Base-by-base conservation (phyloP, 352 stramenopile genomes). In the Plasmopara viticola region DNA sequence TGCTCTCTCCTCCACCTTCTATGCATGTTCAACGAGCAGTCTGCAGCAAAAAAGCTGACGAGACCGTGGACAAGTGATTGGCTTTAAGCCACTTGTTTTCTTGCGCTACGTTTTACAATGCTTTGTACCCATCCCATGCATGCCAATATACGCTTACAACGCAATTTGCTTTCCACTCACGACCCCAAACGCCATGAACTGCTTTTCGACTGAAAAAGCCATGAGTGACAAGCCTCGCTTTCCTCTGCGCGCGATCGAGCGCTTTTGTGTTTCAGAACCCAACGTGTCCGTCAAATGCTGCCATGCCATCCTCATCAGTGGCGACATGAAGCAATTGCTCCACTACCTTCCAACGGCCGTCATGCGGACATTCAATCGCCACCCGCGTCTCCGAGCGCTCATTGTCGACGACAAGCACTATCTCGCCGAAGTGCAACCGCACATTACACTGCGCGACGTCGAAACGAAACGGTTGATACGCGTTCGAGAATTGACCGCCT, bases 291-390 rank as follows among this genome's bases (percentile, higher is more conserved):
- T 68, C 48, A 74, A 65, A 39, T 66, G 72, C 33, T 66, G 55
- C 28, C 66, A 79, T 41, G 44, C 56, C 18, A 59, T 79, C 35
- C 35, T 44, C 18, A 60, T 83, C 17, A 60, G 48, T 20, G 68
- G 69, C 9, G 50, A 69, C 28, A 76, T 68, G 25, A 38, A 72
- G 6, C 59, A 72, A 41, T 15, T 86, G n/a, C 39, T 80, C n/a
- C 51, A 25, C 0, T 64, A 59, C 20, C 40, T 88, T n/a, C 78
- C 78, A 1, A 70, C 51, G 0, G 78, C 78, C 0, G 57, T 84
- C 35, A 64, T 82, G 52, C 56, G 57, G 2, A 80, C 78, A 0
- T 85, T 76, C 52, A 88, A 88, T 58, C 56, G 74, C 14, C 66
- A 85, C 49, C 72, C 78, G 9, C 72, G 70, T 25, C 71, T 88